A percentile compares a stretch with the other conserved stretches of the same genome.
These are phyloP conservation scores for Hypoxylon lienhwacheense DNA, from an alignment of 495 filamentous ascomycete species.

Conservation along the genomic window DNA sequence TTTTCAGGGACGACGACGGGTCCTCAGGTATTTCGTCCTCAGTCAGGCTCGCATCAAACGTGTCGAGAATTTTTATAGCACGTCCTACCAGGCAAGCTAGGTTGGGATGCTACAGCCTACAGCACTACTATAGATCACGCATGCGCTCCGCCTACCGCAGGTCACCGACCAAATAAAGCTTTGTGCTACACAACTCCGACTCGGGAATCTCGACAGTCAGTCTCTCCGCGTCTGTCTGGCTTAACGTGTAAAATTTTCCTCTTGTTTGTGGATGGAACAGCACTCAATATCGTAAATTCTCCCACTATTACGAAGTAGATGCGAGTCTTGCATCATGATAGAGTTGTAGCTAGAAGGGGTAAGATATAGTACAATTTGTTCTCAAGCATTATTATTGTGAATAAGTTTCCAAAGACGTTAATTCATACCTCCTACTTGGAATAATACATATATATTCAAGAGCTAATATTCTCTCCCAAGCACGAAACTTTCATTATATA, in stretches of 20 bases:
- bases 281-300: neutral
- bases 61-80: constrained; percentile 13
- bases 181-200: constrained; percentile 9
- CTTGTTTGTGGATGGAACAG: too few relatives aligned
- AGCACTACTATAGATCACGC: constrained; percentile 14
- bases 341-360: too few relatives aligned
- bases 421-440: too few relatives aligned
- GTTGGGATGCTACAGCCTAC: constrained; percentile 12
- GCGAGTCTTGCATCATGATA: neutral
- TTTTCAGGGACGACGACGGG: constrained; percentile 7
- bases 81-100: constrained; percentile 13
- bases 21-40: constrained; percentile 15
- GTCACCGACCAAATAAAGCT: constrained; percentile 13
- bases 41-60: constrained; percentile 8
- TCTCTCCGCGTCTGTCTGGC: constrained; percentile 28
- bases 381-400: too few relatives aligned
- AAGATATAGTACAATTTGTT: too few relatives aligned
- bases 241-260: constrained; percentile 7
- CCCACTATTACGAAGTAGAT: neutral
- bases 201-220: constrained; percentile 12
- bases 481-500: neutral
- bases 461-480: too few relatives aligned
- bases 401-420: too few relatives aligned
- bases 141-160: constrained; percentile 16
- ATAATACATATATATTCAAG: too few relatives aligned